Base-by-base conservation (phyloP, 2,329 filamentous ascomycete genomes). In the Microcera coccophila region DNA sequence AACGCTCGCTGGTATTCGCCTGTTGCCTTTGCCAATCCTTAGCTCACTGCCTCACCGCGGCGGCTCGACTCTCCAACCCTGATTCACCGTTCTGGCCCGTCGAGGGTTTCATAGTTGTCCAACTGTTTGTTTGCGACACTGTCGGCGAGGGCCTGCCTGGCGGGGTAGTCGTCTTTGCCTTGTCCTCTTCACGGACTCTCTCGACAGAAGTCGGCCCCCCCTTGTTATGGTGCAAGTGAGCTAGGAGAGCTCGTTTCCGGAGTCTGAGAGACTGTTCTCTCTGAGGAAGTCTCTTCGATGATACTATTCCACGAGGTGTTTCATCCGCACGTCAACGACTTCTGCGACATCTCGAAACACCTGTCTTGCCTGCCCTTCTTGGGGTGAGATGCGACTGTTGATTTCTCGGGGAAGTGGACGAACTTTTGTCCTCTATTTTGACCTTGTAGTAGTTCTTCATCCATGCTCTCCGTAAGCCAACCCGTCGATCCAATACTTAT, bases 401-500 rank as follows among this genome's bases (percentile, higher is more conserved):
- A n/a, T n/a, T n/a, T n/a, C n/a, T n/a, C n/a, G n/a, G n/a, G n/a
- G n/a, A n/a, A n/a, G n/a, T n/a, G n/a, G n/a, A n/a, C 7, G 22
- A 26, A 12, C 12, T 12, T 26, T 26, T 12, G 22, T 26, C 12
- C 22, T 7, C 7, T 12, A 12, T 7, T 26, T 26, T 12, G 7
- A 26, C 7, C 22, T 26, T 26, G 12, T 12, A 26, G 12, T 26
- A 26, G 22, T 26, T 7, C 22, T 12, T 12, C 47, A 49, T 43
- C 51, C 49, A 83, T 83, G 79, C 74, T 74, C 72, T 70, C 68
- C 60, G 71, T 63, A 61, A 64, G 64, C 61, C 56, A 35, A 20
- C 59, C 64, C 64, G 69, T 75, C 59, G 62, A 68, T 57, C 60
- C 61, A 50, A 66, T 65, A 52, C 62, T 64, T 55, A 60, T 64